A percentile compares a stretch with the other conserved stretches of the same genome.
Evolutionary conservation across 139 green algal species (phyloP).

Genomic region (Pycnococcus provasolii): DNA sequence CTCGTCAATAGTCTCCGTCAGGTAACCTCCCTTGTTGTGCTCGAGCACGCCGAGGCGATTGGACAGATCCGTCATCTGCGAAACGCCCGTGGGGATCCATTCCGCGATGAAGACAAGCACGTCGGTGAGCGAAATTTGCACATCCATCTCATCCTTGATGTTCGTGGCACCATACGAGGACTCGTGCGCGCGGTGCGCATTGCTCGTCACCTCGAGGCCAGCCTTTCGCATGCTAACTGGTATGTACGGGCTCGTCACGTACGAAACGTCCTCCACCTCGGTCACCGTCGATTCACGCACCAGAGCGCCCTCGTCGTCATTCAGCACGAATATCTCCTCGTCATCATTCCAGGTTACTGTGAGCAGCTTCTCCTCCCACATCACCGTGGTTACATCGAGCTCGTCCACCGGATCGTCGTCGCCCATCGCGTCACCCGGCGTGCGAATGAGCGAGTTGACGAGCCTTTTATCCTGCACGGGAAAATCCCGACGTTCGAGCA

Average conservation of each 20-base stretch:
- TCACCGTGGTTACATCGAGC: too few species aligned
- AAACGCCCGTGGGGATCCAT: slow-evolving; percentile 15
- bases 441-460: too few species aligned
- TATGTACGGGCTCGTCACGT: slow-evolving; percentile 21
- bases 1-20: slow-evolving; percentile 1
- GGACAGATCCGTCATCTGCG: slow-evolving; percentile 17
- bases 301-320: background rate
- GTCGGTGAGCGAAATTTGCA: slow-evolving; percentile 5
- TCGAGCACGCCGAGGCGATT: slow-evolving; percentile 7
- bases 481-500: too few species aligned
- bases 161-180: background rate
- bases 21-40: slow-evolving; percentile 9
- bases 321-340: background rate
- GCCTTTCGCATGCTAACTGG: background rate
- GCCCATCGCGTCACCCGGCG: too few species aligned
- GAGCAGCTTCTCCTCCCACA: too few species aligned
- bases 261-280: slow-evolving; percentile 21
- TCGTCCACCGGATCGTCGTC: too few species aligned
- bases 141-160: slow-evolving; percentile 6
- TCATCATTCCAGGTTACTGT: background rate
- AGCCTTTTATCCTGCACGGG: too few species aligned
- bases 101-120: slow-evolving; percentile 12
- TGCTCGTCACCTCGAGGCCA: background rate
- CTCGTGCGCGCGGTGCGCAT: slow-evolving; percentile 18
- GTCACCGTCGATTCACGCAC: slow-evolving; percentile 8